A percentile compares a stretch with the other conserved stretches of the same genome.
These are phyloP conservation scores for Rhodotorula sp. DNA, from an alignment of 1,284 basidiomycete species.

Conservation along the genomic window DNA sequence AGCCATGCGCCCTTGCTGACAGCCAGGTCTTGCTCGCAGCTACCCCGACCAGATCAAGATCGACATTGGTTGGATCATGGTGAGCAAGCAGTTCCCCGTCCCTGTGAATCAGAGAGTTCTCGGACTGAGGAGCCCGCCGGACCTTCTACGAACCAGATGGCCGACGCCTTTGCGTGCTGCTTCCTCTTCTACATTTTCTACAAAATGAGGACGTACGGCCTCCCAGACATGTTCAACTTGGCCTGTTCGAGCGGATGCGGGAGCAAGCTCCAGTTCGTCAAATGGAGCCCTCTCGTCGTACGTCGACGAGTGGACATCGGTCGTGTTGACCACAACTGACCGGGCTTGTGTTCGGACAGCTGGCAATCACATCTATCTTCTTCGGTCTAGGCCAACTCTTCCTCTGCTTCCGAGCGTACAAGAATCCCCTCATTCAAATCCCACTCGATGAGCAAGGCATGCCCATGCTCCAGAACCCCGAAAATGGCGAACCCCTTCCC, in stretches of 20 bases:
- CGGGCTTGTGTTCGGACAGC: background rate
- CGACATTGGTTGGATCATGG: conserved; percentile 25
- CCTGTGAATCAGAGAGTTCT: background rate
- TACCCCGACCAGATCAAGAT: conserved; percentile 19
- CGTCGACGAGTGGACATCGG: background rate
- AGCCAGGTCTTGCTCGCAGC: background rate
- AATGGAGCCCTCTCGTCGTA: conserved; percentile 17
- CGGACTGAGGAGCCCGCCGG: background rate
- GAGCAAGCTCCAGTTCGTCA: conserved; percentile 14
- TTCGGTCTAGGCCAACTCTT: conserved; percentile 17
- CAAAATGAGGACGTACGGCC: conserved; percentile 17
- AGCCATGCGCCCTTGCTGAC: too few relatives aligned
- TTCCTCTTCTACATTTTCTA: conserved; percentile 18
- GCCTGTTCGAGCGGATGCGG: conserved; percentile 11
- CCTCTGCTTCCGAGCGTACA: conserved; percentile 15
- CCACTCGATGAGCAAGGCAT: conserved; percentile 28
- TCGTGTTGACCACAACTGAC: background rate
- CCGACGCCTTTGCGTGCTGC: background rate
- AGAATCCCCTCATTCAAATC: conserved; percentile 23
- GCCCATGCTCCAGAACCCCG: conserved; percentile 17
- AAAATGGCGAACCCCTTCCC: conserved; percentile 13
- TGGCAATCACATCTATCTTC: conserved; percentile 3
- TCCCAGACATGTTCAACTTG: conserved; percentile 2
- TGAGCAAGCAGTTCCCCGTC: background rate
- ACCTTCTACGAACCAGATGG: background rate